These are phyloP conservation scores for Rhizoctonia solani DNA, from an alignment of 1,284 basidiomycete genomes.

Conservation along the genomic window DNA sequence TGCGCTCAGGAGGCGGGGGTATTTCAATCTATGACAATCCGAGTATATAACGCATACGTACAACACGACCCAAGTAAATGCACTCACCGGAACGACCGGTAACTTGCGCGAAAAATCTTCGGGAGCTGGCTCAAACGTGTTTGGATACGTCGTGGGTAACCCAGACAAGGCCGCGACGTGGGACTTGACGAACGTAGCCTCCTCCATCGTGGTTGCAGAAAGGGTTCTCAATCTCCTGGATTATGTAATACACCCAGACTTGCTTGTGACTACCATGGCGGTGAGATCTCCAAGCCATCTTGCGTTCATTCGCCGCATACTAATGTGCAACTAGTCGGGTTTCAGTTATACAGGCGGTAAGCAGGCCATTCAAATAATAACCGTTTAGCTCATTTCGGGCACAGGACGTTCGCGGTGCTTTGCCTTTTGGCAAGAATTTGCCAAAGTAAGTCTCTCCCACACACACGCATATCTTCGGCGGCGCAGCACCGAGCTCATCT, in stretches of 20 bases:
- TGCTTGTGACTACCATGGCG: constrained; percentile 44
- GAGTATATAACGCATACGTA: background rate
- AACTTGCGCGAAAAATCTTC: constrained; percentile 72
- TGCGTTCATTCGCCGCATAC: constrained; percentile 4
- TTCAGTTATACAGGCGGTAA: constrained; percentile 69
- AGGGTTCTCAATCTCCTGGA: constrained; percentile 15
- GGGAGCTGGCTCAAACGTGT: constrained; percentile 77
- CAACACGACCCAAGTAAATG: background rate
- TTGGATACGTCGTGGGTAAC: constrained; percentile 69
- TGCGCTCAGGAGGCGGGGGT: constrained; percentile 58
- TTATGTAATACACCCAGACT: constrained; percentile 1
- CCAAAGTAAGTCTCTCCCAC: constrained; percentile 57
- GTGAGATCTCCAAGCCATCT: constrained; percentile 43
- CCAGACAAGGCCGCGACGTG: constrained; percentile 69
- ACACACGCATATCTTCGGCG: too few relatives aligned
- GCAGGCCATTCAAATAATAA: background rate
- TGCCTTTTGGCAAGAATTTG: constrained; percentile 90
- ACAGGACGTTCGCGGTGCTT: constrained; percentile 88
- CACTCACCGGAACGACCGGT: constrained; percentile 68
- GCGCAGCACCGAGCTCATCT: constrained; percentile 6
- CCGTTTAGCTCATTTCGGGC: constrained; percentile 31
- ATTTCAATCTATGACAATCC: constrained; percentile 54
- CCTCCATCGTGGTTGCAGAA: constrained; percentile 48
- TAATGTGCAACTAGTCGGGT: constrained; percentile 56
- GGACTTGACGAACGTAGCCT: constrained; percentile 71